Percentiles rank a stretch among this genome's conserved stretches.
Conservation (phyloP, 495 filamentous ascomycete species). For the Cryomyces minteri region DNA sequence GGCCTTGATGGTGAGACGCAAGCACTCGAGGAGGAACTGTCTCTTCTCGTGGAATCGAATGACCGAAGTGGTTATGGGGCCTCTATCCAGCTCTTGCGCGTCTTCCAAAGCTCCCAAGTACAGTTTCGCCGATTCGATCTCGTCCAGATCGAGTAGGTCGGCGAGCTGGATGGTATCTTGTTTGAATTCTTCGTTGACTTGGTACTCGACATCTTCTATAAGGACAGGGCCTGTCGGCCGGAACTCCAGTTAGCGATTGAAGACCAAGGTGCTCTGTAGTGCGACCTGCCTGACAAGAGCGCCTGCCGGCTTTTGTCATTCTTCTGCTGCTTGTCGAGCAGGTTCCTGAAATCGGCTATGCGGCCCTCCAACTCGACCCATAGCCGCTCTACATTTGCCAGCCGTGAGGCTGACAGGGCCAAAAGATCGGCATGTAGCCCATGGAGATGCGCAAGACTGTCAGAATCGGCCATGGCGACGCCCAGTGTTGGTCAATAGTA, state of each 20-base stretch:
- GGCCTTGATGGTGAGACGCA: slow-evolving; percentile 55
- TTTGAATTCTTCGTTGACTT: slow-evolving; percentile 75
- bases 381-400: slow-evolving; percentile 43
- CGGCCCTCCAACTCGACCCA: slow-evolving; percentile 47
- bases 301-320: slow-evolving; percentile 46
- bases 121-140: slow-evolving; percentile 59
- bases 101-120: slow-evolving; percentile 51
- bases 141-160: slow-evolving; percentile 77
- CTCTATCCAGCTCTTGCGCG: slow-evolving; percentile 41
- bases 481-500: no score
- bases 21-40: slow-evolving; percentile 58
- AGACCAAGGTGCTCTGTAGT: not conserved
- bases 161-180: slow-evolving; percentile 60
- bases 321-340: slow-evolving; percentile 58
- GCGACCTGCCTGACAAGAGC: slow-evolving; percentile 31
- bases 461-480: slow-evolving; percentile 40
- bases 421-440: slow-evolving; percentile 63
- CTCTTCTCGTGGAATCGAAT: slow-evolving; percentile 73
- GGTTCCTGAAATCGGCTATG: slow-evolving; percentile 51
- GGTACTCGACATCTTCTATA: slow-evolving; percentile 51
- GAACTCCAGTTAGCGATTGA: not conserved
- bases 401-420: slow-evolving; percentile 39
- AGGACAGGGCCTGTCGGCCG: slow-evolving; percentile 22
- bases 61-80: slow-evolving; percentile 51
- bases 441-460: slow-evolving; percentile 47